These are phyloP conservation scores for Rhizodiscina lignyota DNA, from an alignment of 495 filamentous ascomycete genomes.

Conservation along the genomic window DNA sequence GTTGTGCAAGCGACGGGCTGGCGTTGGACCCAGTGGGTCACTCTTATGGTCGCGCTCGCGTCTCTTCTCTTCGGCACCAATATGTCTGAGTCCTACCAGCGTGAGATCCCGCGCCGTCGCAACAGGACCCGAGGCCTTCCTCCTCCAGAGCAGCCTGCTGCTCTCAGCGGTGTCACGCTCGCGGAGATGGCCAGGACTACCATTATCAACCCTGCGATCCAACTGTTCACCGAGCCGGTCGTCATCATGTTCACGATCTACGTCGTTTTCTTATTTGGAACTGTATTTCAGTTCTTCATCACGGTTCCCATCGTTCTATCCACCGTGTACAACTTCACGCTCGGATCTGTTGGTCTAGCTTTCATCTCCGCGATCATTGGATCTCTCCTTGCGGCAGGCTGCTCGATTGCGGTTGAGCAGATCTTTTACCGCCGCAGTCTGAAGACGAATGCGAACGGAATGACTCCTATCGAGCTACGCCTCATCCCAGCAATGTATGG, in stretches of 20 bases:
- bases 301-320: constrained; percentile 22
- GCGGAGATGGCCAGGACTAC: constrained; percentile 20
- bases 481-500: constrained; percentile 15
- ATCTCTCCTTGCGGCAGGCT: constrained; percentile 7
- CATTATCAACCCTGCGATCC: constrained; percentile 19
- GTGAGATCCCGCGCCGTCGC: constrained; percentile 22
- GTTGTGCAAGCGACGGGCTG: constrained; percentile 17
- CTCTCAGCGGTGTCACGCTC: constrained; percentile 14
- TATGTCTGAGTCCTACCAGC: constrained; percentile 25
- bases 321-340: constrained; percentile 20
- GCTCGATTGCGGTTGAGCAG: constrained; percentile 13
- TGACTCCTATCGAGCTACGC: constrained; percentile 12
- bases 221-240: constrained; percentile 24
- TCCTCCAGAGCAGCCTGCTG: constrained; percentile 5
- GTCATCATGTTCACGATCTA: constrained; percentile 17
- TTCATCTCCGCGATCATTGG: constrained; percentile 17
- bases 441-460: constrained; percentile 1
- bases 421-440: constrained; percentile 3
- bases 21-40: constrained; percentile 26
- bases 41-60: constrained; percentile 17
- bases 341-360: constrained; percentile 21
- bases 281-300: constrained; percentile 26
- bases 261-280: constrained; percentile 22
- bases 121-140: constrained; percentile 13
- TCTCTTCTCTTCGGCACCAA: constrained; percentile 20